Evolutionary conservation across 768 basidiomycete genomes (phyloP), one percentile per base, ranked within the genome.

Genomic region (Agrocybe praecox): DNA sequence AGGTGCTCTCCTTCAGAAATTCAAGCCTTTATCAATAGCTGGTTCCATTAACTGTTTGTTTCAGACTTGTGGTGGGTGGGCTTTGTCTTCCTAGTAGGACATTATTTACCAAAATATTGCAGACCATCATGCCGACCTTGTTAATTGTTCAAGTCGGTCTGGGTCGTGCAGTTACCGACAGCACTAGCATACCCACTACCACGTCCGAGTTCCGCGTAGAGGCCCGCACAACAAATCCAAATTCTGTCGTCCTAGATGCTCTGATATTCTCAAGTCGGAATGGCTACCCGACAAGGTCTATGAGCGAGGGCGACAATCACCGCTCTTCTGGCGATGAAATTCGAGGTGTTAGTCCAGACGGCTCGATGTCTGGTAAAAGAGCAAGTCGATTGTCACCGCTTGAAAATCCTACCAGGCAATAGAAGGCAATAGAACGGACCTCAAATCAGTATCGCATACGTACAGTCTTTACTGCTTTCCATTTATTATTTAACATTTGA

Each of bases 51-150:
- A 48, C 52, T 52, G 29, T 51, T 48, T 46, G 29, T n/a, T 56
- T 65, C 49, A 69, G 71, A 11, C 14, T 71, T 6, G 71, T 72
- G 55, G 72, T 69, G 59, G 70, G 26, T 2, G 6, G 24, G 12
- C 18, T 8, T 7, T 6, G 18, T 24, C 4, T 10, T 17, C 21
- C 11, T 40, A 29, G 12, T 49, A 2, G 22, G 21, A 15, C 46
- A 47, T 14, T 26, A n/a, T n/a, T n/a, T n/a, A n/a, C n/a, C 19
- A 45, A 10, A 40, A 42, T 3, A 14, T 22, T 22, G 3, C 42
- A 68, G 69, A 62, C 62, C 2, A 66, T 70, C 21, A 67, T 66
- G 58, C 69, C 69, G 6, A 66, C 69, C 11, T 56, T 67, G 6
- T 50, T 70, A 45, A 63, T 70, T 19, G 69, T 70, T 10, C 67